A percentile compares a stretch with the other conserved stretches of the same genome.
Evolutionary conservation across 2,329 filamentous ascomycete species (phyloP).

Genomic region (Pseudomassariella vexata): DNA sequence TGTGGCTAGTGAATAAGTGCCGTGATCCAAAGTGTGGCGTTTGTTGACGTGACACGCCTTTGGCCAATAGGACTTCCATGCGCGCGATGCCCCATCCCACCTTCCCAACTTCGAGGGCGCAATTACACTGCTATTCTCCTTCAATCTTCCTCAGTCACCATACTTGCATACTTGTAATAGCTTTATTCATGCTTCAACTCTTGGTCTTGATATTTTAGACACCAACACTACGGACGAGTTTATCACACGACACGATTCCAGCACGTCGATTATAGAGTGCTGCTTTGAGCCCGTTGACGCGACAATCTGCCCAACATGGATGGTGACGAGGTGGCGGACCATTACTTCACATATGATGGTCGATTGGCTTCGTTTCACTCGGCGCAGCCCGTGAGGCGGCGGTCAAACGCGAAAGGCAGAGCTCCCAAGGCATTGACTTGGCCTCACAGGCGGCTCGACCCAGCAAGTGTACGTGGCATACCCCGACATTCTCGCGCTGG

Average conservation of each 20-base stretch:
- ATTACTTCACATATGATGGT: conserved; percentile 62
- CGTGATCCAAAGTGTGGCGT: too few species aligned
- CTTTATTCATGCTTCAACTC: neutral
- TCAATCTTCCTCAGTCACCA: neutral
- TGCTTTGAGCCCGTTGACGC: neutral
- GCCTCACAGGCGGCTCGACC: conserved; percentile 68
- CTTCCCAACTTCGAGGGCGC: conserved; percentile 1
- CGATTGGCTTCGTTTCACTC: conserved; percentile 76
- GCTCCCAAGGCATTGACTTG: conserved; percentile 58
- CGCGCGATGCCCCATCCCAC: conserved; percentile 1
- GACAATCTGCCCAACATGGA: conserved; percentile 4
- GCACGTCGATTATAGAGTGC: neutral
- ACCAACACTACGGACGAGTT: neutral
- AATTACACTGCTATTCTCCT: neutral
- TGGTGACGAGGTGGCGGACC: conserved; percentile 33
- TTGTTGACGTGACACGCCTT: too few species aligned
- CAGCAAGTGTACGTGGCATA: conserved; percentile 59
- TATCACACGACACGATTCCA: neutral
- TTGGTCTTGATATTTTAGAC: neutral
- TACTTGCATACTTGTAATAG: too few species aligned
- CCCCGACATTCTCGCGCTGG: too few species aligned
- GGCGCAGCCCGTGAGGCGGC: conserved; percentile 60
- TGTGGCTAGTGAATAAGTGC: too few species aligned
- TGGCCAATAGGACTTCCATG: too few species aligned
- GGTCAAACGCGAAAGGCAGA: conserved; percentile 60